A percentile compares a stretch with the other conserved stretches of the same genome.
These are phyloP conservation scores for Cercis canadensis DNA, from an alignment of 306 rosid species.

Conservation along the genomic window DNA sequence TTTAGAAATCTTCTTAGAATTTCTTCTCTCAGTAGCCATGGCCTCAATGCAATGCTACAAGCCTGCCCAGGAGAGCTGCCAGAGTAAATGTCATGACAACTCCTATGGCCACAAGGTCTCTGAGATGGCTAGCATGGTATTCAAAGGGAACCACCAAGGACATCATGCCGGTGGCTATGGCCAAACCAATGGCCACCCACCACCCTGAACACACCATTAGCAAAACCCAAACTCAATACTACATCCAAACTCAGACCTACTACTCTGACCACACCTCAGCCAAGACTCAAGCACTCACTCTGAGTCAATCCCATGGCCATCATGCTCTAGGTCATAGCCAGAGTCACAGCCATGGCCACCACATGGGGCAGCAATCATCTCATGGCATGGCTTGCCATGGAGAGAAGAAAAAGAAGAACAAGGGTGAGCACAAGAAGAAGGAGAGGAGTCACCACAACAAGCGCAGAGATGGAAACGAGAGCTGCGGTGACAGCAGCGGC, in stretches of 20 bases:
- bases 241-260: neutral
- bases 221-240: neutral
- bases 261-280: neutral
- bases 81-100: slow-evolving; percentile 16
- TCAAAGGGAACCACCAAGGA: neutral
- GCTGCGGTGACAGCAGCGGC: slow-evolving; percentile 15
- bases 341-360: neutral
- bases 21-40: slow-evolving; percentile 16
- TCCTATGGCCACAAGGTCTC: slow-evolving; percentile 14
- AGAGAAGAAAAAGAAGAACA: slow-evolving; percentile 4
- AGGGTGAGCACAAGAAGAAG: slow-evolving; percentile 7
- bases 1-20: neutral
- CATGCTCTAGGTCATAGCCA: neutral
- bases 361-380: neutral
- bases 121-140: neutral
- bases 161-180: neutral
- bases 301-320: neutral
- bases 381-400: neutral
- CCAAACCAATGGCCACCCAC: neutral
- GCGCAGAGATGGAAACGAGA: slow-evolving; percentile 18
- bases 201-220: neutral
- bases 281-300: neutral
- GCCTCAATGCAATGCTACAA: slow-evolving; percentile 39
- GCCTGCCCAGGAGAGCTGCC: slow-evolving; percentile 24
- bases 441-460: slow-evolving; percentile 18